Percentiles rank a stretch among this genome's conserved stretches.
Evolutionary conservation across 78 protist genomes (phyloP).

Genomic region (Trichosphaerium sp.): DNA sequence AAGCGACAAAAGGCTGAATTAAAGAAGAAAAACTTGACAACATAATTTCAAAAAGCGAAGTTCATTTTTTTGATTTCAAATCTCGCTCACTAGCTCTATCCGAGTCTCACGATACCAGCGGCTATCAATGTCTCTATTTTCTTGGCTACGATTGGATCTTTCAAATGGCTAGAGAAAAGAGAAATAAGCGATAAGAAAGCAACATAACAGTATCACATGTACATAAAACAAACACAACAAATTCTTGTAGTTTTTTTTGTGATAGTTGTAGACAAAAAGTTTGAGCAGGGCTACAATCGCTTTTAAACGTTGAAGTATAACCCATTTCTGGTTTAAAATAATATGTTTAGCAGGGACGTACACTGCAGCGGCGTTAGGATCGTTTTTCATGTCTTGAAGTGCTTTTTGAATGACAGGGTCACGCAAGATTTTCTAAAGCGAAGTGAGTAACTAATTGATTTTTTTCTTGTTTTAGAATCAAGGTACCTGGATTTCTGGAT

Average conservation of each 20-base stretch:
- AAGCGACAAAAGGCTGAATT: no score
- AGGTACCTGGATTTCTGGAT: conserved; percentile 72
- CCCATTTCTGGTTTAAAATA: not conserved
- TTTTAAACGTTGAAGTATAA: not conserved
- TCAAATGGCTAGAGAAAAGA: conserved; percentile 35
- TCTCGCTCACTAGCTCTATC: no score
- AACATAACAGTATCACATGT: no score
- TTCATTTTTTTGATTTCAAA: no score
- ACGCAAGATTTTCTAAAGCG: conserved; percentile 27
- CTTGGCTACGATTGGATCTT: conserved; percentile 46
- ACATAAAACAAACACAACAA: no score
- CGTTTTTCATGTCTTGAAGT: conserved; percentile 45
- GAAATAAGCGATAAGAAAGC: not conserved
- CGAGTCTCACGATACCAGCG: conserved; percentile 69
- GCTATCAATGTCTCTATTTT: conserved; percentile 72
- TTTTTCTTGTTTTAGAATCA: not conserved
- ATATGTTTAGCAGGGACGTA: not conserved
- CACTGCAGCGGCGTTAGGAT: conserved; percentile 53
- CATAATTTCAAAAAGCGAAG: no score
- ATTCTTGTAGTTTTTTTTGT: no score
- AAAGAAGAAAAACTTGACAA: no score
- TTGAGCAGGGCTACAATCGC: not conserved
- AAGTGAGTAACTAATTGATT: not conserved
- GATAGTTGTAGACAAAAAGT: not conserved
- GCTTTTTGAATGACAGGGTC: conserved; percentile 71